Percentiles rank a stretch among this genome's conserved stretches.
Evolutionary conservation across 345 rosid species (phyloP).

Genomic region (Reutealis trisperma): DNA sequence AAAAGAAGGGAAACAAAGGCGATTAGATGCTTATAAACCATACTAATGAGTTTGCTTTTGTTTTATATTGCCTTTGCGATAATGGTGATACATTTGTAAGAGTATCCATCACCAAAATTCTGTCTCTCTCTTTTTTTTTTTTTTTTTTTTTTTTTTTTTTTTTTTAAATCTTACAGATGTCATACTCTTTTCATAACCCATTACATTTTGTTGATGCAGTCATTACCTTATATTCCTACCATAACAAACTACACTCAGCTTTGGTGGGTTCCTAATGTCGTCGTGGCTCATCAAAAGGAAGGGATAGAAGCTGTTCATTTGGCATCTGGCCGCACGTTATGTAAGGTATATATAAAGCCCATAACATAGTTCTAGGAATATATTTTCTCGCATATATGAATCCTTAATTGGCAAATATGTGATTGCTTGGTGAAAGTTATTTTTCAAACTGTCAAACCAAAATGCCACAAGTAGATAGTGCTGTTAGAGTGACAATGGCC

Average conservation of each 20-base stretch:
- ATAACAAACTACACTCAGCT: constrained; percentile 92
- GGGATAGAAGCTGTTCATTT: constrained; percentile 96
- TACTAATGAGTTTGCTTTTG: neutral
- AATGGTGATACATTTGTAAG: neutral
- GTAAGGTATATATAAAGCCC: constrained; percentile 61
- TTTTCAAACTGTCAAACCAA: neutral
- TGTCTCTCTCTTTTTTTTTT: too few species aligned
- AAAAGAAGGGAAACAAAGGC: neutral
- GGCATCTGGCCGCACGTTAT: constrained; percentile 92
- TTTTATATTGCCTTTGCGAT: neutral
- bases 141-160: too few species aligned
- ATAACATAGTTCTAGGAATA: neutral
- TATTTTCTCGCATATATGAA: neutral
- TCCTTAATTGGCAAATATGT: neutral
- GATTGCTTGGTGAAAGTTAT: neutral
- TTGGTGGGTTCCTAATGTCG: constrained; percentile 99
- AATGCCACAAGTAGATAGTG: neutral
- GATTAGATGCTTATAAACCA: neutral
- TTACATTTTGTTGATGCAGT: constrained; percentile 48
- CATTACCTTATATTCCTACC: constrained; percentile 69
- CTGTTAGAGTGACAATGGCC: neutral
- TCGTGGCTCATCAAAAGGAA: constrained; percentile 95
- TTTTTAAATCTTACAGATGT: neutral
- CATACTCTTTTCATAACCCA: neutral
- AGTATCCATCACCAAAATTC: neutral